Percentiles rank a stretch among this genome's conserved stretches.
These are phyloP conservation scores for Hypholoma fasciculare DNA, from an alignment of 768 basidiomycete species.

Conservation along the genomic window DNA sequence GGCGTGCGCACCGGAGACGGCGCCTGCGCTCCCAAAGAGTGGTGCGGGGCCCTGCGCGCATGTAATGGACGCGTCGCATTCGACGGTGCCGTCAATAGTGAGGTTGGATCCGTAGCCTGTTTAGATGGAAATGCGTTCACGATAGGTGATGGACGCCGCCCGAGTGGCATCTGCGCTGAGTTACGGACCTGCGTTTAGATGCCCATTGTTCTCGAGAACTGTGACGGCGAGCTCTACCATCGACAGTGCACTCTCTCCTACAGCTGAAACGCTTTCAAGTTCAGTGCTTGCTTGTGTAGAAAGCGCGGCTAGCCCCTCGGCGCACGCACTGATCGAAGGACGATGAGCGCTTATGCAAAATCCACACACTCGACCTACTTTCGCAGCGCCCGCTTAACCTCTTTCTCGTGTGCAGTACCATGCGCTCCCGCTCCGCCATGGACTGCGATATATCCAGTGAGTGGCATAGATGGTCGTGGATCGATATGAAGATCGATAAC, in stretches of 20 bases:
- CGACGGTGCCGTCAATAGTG: conserved; percentile 70
- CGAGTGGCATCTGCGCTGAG: background rate
- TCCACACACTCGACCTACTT: conserved; percentile 37
- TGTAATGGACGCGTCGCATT: conserved; percentile 82
- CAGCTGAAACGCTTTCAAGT: background rate
- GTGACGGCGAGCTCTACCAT: conserved; percentile 56
- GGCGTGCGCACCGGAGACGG: conserved; percentile 54
- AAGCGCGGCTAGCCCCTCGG: conserved; percentile 26
- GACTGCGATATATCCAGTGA: conserved; percentile 50
- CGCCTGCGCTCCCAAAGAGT: conserved; percentile 71
- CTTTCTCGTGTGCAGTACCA: conserved; percentile 41
- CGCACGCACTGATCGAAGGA: conserved; percentile 48
- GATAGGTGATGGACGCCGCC: background rate
- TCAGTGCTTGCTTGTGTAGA: background rate
- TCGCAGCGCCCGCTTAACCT: conserved; percentile 56
- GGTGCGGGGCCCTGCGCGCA: conserved; percentile 1
- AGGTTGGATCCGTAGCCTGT: conserved; percentile 78
- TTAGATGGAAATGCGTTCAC: no score
- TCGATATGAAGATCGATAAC: conserved; percentile 2
- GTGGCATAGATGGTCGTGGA: conserved; percentile 15
- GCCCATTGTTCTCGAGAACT: conserved; percentile 63
- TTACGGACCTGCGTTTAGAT: conserved; percentile 59
- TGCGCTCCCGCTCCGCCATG: conserved; percentile 84
- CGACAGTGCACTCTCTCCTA: conserved; percentile 14
- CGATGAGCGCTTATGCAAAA: background rate